Evolutionary conservation across 176 grass and related monocot genomes (phyloP).

Genomic region (Thalia dealbata): DNA sequence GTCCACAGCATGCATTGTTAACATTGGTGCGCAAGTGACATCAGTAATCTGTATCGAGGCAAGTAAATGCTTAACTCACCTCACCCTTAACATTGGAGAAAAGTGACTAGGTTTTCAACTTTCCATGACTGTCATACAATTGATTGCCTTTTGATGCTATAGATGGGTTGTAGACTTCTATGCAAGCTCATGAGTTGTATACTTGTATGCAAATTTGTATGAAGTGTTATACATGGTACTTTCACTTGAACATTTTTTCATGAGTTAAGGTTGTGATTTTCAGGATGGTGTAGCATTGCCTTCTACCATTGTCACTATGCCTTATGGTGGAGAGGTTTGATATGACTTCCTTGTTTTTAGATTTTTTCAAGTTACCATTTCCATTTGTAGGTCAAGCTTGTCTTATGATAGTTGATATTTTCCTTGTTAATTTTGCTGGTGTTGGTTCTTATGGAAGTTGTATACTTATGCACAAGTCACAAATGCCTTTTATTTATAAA

Average conservation of each 20-base stretch:
- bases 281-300: constrained; percentile 99
- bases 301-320: constrained; percentile 60
- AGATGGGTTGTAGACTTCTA: not conserved
- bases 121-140: not conserved
- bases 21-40: constrained; percentile 92
- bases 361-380: not conserved
- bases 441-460: not conserved
- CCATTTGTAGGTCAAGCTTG: not conserved
- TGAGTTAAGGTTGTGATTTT: constrained; percentile 12
- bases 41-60: constrained; percentile 94
- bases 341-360: constrained; percentile 2
- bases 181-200: too few species aligned
- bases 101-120: not conserved
- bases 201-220: too few species aligned
- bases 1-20: constrained; percentile 88
- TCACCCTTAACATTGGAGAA: not conserved
- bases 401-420: not conserved
- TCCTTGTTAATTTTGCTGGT: not conserved
- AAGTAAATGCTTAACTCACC: constrained; percentile 14
- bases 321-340: constrained; percentile 83
- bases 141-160: not conserved
- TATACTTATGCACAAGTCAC: not conserved
- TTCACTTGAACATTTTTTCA: not conserved
- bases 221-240: not conserved
- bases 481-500: not conserved